Conservation (phyloP, 805 yeast genomes). For the Metschnikowia hibisci region DNA sequence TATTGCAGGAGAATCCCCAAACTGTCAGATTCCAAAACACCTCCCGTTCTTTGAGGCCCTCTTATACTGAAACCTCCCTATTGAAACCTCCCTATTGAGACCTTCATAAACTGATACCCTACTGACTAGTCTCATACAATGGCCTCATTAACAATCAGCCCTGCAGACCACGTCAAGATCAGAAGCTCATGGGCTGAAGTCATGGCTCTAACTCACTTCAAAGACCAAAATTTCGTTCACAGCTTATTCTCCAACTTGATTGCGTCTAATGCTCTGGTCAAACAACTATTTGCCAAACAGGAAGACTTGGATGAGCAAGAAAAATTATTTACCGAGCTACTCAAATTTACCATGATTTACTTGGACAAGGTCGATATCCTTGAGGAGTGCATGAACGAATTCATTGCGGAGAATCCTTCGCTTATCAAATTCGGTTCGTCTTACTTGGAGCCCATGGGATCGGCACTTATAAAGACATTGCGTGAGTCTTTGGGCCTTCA, state of each 20-base stretch:
- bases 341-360: constrained; percentile 30
- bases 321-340: constrained; percentile 34
- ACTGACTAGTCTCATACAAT: constrained; percentile 1
- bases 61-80: neutral
- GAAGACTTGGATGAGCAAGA: constrained; percentile 28
- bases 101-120: neutral
- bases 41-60: neutral
- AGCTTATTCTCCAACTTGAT: constrained; percentile 32
- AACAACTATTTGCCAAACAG: constrained; percentile 19
- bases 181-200: constrained; percentile 34
- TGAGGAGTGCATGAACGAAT: constrained; percentile 32
- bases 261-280: constrained; percentile 27
- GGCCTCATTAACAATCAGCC: constrained; percentile 10
- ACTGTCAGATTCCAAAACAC: constrained; percentile 3
- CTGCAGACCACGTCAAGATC: constrained; percentile 20
- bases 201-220: constrained; percentile 26
- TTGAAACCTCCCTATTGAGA: neutral
- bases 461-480: constrained; percentile 35
- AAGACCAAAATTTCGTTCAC: constrained; percentile 29
- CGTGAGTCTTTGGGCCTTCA: constrained; percentile 33
- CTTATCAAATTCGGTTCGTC: constrained; percentile 22
- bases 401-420: constrained; percentile 28
- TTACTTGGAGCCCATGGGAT: constrained; percentile 43
- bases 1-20: constrained; percentile 1
- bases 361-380: constrained; percentile 25